These are phyloP conservation scores for Aspergillus indologenus DNA, from an alignment of 495 filamentous ascomycete species.

Conservation along the genomic window DNA sequence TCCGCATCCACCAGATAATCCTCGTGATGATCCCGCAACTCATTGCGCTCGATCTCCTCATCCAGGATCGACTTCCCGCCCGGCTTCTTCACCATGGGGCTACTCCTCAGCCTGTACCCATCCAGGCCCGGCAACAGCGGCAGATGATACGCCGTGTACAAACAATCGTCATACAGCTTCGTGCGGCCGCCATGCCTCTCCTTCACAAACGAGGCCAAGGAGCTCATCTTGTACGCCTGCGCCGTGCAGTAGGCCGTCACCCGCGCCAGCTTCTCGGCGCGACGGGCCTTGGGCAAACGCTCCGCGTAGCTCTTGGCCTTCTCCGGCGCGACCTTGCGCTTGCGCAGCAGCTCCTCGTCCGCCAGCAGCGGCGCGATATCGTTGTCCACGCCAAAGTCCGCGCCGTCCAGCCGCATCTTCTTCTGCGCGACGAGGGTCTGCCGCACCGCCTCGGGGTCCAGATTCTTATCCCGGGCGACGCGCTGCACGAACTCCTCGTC, in stretches of 20 bases:
- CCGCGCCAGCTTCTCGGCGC: conserved; percentile 81
- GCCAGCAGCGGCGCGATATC: conserved; percentile 70
- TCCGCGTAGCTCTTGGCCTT: conserved; percentile 93
- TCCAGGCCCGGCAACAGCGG: conserved; percentile 81
- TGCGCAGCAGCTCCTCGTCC: conserved; percentile 69
- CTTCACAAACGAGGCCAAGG: conserved; percentile 81
- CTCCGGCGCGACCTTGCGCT: conserved; percentile 53
- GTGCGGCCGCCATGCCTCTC: conserved; percentile 88
- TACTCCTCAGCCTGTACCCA: conserved; percentile 83
- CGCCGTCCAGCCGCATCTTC: conserved; percentile 28
- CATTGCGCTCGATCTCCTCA: conserved; percentile 94
- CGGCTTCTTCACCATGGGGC: conserved; percentile 84
- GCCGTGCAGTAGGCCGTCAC: conserved; percentile 97
- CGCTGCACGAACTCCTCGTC: conserved; percentile 45
- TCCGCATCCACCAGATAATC: conserved; percentile 68
- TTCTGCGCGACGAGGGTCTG: conserved; percentile 36
- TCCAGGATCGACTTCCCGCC: conserved; percentile 91
- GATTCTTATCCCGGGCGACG: conserved; percentile 34
- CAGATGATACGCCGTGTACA: conserved; percentile 93
- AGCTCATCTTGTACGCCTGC: conserved; percentile 83
- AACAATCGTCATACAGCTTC: conserved; percentile 98
- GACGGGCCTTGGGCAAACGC: conserved; percentile 81
- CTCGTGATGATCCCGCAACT: conserved; percentile 83
- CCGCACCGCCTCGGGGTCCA: conserved; percentile 40
- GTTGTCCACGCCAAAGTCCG: conserved; percentile 56